These are phyloP conservation scores for Rhizomucor miehei DNA, from an alignment of 371 early-diverging fungal species.

Conservation along the genomic window DNA sequence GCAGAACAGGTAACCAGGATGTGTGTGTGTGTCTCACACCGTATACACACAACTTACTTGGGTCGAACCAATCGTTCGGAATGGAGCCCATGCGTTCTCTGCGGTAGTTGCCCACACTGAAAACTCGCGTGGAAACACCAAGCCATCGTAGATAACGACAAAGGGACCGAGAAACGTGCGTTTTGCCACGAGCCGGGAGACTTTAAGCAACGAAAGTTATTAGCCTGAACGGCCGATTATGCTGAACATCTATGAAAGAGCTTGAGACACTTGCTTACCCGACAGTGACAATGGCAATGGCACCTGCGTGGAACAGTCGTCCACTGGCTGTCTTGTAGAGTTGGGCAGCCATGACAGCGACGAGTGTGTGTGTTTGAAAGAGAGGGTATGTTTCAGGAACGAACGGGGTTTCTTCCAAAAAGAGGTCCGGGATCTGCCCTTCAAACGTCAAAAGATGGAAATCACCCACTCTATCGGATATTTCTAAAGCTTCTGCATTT, in stretches of 20 bases:
- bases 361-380: too few relatives aligned
- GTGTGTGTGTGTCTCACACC: too few relatives aligned
- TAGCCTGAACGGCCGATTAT: too few relatives aligned
- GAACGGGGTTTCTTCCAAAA: too few relatives aligned
- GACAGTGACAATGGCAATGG: constrained; percentile 79
- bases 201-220: too few relatives aligned
- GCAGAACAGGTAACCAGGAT: too few relatives aligned
- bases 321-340: constrained; percentile 23
- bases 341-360: constrained; percentile 18
- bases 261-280: constrained; percentile 56
- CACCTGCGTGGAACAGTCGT: constrained; percentile 70
- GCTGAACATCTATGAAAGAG: too few relatives aligned
- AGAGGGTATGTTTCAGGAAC: too few relatives aligned
- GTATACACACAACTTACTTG: constrained; percentile 66
- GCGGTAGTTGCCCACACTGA: constrained; percentile 97
- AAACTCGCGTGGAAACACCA: constrained; percentile 90
- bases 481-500: too few relatives aligned
- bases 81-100: constrained; percentile 77
- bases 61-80: constrained; percentile 85
- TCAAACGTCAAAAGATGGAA: too few relatives aligned
- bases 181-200: constrained; percentile 92
- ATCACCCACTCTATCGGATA: too few relatives aligned
- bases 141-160: constrained; percentile 95
- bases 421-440: too few relatives aligned
- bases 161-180: constrained; percentile 82